Evolutionary conservation across 306 rosid species (phyloP).

Genomic region (Herpetospermum pedunculosum): DNA sequence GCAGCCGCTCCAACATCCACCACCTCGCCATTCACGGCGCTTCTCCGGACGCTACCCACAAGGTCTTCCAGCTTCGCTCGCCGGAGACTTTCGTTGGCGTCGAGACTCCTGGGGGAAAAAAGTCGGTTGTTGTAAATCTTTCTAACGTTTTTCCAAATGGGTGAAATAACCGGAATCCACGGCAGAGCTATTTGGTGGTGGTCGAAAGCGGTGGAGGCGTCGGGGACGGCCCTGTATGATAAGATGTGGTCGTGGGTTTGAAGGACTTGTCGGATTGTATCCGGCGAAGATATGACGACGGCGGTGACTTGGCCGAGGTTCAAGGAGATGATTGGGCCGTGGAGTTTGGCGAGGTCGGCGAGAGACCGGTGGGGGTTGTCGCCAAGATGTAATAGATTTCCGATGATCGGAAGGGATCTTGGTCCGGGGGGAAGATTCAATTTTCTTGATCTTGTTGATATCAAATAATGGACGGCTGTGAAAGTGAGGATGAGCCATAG

Average conservation of each 20-base stretch:
- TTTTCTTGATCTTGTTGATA: background rate
- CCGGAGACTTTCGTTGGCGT: conserved; percentile 17
- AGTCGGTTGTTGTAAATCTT: conserved; percentile 19
- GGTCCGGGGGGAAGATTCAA: conserved; percentile 49
- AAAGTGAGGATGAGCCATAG: background rate
- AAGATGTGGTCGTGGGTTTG: conserved; percentile 29
- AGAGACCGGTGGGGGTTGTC: conserved; percentile 35
- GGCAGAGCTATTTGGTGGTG: conserved; percentile 19
- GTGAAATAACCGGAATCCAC: conserved; percentile 17
- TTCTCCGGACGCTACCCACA: background rate
- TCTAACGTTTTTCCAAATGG: conserved; percentile 29
- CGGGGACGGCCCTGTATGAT: conserved; percentile 30
- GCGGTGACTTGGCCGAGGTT: conserved; percentile 38
- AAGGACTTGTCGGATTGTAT: conserved; percentile 27
- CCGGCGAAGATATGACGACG: conserved; percentile 31
- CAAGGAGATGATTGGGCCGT: conserved; percentile 47
- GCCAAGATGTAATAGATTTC: conserved; percentile 44
- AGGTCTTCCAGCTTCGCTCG: background rate
- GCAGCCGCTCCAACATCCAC: conserved; percentile 37
- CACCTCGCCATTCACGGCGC: conserved; percentile 5
- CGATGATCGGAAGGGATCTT: conserved; percentile 27
- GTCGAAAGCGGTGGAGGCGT: background rate
- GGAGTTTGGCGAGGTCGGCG: conserved; percentile 17
- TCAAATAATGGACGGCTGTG: background rate
- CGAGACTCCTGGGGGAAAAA: conserved; percentile 28